Base-by-base conservation (phyloP, 306 rosid species). In the Astragalus membranaceus region DNA sequence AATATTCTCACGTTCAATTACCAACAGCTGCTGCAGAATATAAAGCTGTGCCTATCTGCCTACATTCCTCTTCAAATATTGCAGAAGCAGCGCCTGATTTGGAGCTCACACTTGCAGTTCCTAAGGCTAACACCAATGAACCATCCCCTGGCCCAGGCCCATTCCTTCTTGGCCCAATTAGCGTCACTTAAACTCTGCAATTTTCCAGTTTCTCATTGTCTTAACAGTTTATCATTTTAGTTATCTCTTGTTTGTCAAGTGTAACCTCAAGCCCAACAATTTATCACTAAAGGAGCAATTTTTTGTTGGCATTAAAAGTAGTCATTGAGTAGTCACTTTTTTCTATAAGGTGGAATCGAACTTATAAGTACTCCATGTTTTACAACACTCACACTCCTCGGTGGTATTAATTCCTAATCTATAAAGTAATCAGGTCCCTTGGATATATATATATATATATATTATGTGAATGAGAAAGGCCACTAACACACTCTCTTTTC, bases 71-170 rank as follows among this genome's bases (percentile, higher is more conserved):
- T 43, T 3, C 84, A 43, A 36, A 26, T 68, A 69, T 67, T 50
- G 58, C 14, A 0, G 23, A 1, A 17, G 61, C 78, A 42, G 77
- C 36, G 14, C 85, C 72, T 56, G 81, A 90, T 81, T 81, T 90
- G 69, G 92, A 90, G 58, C 96, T 93, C 55, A 90, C 87, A 47
- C 96, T 93, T 54, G 93, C 96, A 1, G 82, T 51, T 4, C 84
- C 85, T 10, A 78, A 57, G 48, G 33, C 74, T 12, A 36, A 30
- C 59, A 44, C 58, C 58, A 86, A 58, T 10, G 72, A 80, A 58
- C 41, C 88, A 13, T 46, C 92, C 35, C 64, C 83, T 4, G 30
- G 3, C 30, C 30, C 30, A 26, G 74, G 71, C 36, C 55, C 83
- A 32, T 80, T 85, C 63, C 76, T 78, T 55, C 46, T 79, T 68